These are phyloP conservation scores for Suhomyces tanzawaensis DNA, from an alignment of 805 yeast genomes.

Conservation along the genomic window DNA sequence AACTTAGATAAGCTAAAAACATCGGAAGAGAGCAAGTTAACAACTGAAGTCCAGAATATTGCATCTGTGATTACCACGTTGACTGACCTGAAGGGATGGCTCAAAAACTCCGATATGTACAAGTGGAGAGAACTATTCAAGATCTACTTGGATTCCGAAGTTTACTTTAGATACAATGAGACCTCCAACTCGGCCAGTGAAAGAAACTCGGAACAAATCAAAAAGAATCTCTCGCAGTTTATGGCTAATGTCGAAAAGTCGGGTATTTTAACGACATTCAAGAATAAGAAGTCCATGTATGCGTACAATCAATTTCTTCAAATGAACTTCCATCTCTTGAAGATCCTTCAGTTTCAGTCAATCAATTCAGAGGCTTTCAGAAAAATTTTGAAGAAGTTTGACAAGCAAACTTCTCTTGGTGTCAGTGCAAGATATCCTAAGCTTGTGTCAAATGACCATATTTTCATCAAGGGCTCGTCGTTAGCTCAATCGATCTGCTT, in stretches of 20 bases:
- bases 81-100: conserved; percentile 33
- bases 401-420: conserved; percentile 62
- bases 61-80: conserved; percentile 38
- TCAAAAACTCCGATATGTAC: conserved; percentile 50
- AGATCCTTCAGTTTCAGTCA: conserved; percentile 57
- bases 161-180: conserved; percentile 57
- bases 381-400: conserved; percentile 73
- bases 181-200: conserved; percentile 39
- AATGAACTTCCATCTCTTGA: conserved; percentile 54
- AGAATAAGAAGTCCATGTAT: conserved; percentile 40
- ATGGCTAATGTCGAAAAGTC: conserved; percentile 36
- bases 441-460: conserved; percentile 39
- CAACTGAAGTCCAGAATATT: conserved; percentile 41
- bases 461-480: conserved; percentile 45
- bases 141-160: conserved; percentile 62
- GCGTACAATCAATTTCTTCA: conserved; percentile 51
- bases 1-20: conserved; percentile 44
- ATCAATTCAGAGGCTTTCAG: conserved; percentile 62
- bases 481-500: conserved; percentile 54
- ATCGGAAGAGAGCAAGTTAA: conserved; percentile 43
- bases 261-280: conserved; percentile 40
- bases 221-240: conserved; percentile 43
- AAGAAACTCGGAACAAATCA: conserved; percentile 45
- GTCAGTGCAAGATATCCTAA: conserved; percentile 47
- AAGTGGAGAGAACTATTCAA: conserved; percentile 70